Percentiles rank a stretch among this genome's conserved stretches.
Evolutionary conservation across 805 yeast species (phyloP).

Genomic region (Barnettozyma populi): DNA sequence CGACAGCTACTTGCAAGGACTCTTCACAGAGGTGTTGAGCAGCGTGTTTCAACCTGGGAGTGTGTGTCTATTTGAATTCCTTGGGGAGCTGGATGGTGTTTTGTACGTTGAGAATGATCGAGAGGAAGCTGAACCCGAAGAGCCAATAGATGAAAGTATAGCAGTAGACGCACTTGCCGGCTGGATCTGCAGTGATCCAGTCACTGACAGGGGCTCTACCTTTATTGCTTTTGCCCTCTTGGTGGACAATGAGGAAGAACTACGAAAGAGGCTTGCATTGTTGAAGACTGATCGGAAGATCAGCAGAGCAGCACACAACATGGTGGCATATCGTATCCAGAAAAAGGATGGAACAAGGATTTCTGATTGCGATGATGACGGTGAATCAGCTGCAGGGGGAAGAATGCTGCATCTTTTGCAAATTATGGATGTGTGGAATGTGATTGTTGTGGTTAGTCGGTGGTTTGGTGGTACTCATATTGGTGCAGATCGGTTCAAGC

Average conservation of each 20-base stretch:
- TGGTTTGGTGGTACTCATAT: constrained; percentile 92
- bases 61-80: constrained; percentile 76
- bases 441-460: constrained; percentile 68
- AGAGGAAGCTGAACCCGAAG: constrained; percentile 6
- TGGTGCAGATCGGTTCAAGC: constrained; percentile 93
- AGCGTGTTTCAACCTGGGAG: constrained; percentile 51
- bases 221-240: constrained; percentile 71
- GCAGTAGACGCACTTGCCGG: constrained; percentile 48
- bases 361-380: constrained; percentile 95
- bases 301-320: constrained; percentile 66
- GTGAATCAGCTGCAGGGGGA: constrained; percentile 95
- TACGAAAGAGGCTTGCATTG: constrained; percentile 42
- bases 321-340: constrained; percentile 81
- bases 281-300: constrained; percentile 64
- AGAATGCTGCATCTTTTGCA: constrained; percentile 74
- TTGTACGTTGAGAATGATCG: constrained; percentile 31
- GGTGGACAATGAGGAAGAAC: constrained; percentile 66
- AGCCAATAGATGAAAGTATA: background rate
- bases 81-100: constrained; percentile 59
- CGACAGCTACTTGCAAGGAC: constrained; percentile 41
- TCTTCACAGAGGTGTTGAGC: constrained; percentile 47
- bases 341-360: constrained; percentile 44
- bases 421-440: constrained; percentile 73
- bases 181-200: constrained; percentile 75
- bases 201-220: constrained; percentile 78